Base-by-base conservation (phyloP, 805 yeast genomes). In the Wickerhamomyces tratensis region DNA sequence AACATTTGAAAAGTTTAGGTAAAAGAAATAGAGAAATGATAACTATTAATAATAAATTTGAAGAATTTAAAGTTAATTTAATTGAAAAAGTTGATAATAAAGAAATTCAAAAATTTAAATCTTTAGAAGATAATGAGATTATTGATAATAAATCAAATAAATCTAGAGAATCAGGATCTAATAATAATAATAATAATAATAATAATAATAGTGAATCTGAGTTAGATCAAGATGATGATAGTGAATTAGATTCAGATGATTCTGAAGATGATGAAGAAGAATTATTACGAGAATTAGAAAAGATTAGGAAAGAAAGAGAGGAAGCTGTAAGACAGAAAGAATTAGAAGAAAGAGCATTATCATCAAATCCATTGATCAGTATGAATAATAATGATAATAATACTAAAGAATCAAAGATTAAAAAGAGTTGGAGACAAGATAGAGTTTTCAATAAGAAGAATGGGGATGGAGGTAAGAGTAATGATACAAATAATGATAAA, bases 261-360 rank as follows among this genome's bases (percentile, higher is more conserved):
- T 56, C 58, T 13, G 71, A 67, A n/a, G 72, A 67, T 12, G 72
- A 67, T 12, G 70, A 65, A 33, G 74, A 61, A n/a, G 78, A 60
- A n/a, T 54, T 71, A 5, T 37, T 68, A 29, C 47, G 52, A 43
- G 75, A 72, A 44, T 51, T 70, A 33, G 64, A 61, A 35, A 63
- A 63, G 43, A 53, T 71, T 29, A 64, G 62, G 42, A 52, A 53
- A 38, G 71, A 65, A 46, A 53, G 61, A 37, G 59, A 59, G 43
- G 52, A 51, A 33, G 52, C 51, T 26, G 52, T 47, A 40, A 43
- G 46, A 38, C 45, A 53, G 26, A 50, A 56, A 38, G 59, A 63
- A 35, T 56, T 57, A 29, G 57, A 57, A 33, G 47, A 55, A 39
- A 40, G 44, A 31, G 61, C 64, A 3, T 40, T 50, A 25, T 38